Base-by-base conservation (phyloP, 2,329 filamentous ascomycete species). In the Pestalotiopsis sp. region DNA sequence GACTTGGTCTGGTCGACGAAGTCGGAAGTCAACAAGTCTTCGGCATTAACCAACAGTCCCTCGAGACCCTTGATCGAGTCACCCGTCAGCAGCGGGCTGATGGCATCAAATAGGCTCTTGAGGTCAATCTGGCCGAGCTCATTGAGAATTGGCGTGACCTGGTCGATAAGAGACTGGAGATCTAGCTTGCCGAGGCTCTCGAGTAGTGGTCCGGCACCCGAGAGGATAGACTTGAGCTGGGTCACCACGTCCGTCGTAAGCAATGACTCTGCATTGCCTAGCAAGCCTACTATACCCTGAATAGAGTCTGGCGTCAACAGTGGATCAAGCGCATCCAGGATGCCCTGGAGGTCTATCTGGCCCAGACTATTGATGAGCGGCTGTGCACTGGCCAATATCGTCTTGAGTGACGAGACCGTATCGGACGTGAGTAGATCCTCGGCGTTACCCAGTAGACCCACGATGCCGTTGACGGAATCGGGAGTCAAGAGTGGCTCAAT, bases 31-130 rank as follows among this genome's bases (percentile, higher is more conserved):
- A 80, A 66, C 2, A 74, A 72, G 1, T 73, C 68, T 40, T 78
- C 74, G 0, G 78, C 78, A 3, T 80, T 79, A 0, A 69, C 69
- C 14, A 81, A 70, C 2, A 81, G 70, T 17, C 69, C 69, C 4
- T 77, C 71, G 1, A 80, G 70, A 1, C 77, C 76, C 22, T 75
- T 72, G 39, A 82, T 71, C 0, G 77, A 77, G 0, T 78, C 71
- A 4, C 75, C 68, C 4, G 75, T 77, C 0, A 82, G 70, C 0
- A 83, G 68, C 0, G 80, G 80, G 4, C 73, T 73, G 1, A 81
- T 59, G 2, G 79, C 75, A 11, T 78, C 72, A 4, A 78, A 72
- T 4, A 79, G 67, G 3, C 73, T 73, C 62, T 75, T 70, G 4
- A 76, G 69, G 67, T 76, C 71, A 10, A 79, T 68, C 48, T 77